Evolutionary conservation across 495 filamentous ascomycete species (phyloP).

Genomic region (Podospora conica): DNA sequence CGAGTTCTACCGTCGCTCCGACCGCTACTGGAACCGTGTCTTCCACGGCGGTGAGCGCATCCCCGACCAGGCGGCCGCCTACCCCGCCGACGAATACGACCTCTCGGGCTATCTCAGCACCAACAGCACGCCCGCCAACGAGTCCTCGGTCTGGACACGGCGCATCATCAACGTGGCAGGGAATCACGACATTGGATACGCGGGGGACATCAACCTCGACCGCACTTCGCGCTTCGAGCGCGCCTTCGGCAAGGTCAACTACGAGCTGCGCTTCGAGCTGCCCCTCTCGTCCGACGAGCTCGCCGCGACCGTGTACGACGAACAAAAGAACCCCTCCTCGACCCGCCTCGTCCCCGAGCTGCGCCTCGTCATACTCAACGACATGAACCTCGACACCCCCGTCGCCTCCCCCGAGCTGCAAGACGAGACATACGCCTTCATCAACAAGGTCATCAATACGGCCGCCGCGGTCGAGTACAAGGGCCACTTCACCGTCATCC

Average conservation of each 20-base stretch:
- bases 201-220: conserved; percentile 71
- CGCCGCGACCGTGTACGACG: conserved; percentile 32
- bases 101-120: conserved; percentile 45
- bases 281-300: conserved; percentile 32
- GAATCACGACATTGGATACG: conserved; percentile 95
- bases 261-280: conserved; percentile 70
- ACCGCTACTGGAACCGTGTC: conserved; percentile 76
- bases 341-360: conserved; percentile 53
- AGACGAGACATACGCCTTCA: conserved; percentile 64
- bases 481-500: conserved; percentile 67
- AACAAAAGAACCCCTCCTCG: conserved; percentile 27
- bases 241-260: conserved; percentile 80
- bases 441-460: conserved; percentile 64
- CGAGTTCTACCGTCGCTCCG: conserved; percentile 68
- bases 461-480: conserved; percentile 59
- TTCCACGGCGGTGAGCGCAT: conserved; percentile 65
- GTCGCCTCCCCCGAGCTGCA: conserved; percentile 59
- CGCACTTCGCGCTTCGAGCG: conserved; percentile 73
- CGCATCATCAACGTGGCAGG: conserved; percentile 84
- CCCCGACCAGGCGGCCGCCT: conserved; percentile 50
- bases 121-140: conserved; percentile 8
- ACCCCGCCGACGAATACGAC: conserved; percentile 44
- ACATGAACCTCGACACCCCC: conserved; percentile 85
- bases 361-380: conserved; percentile 79
- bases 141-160: conserved; percentile 50